phyloP scores from a whole-genome alignment of 2,329 filamentous ascomycete species.

The Niveomyces coronatus region DNA sequence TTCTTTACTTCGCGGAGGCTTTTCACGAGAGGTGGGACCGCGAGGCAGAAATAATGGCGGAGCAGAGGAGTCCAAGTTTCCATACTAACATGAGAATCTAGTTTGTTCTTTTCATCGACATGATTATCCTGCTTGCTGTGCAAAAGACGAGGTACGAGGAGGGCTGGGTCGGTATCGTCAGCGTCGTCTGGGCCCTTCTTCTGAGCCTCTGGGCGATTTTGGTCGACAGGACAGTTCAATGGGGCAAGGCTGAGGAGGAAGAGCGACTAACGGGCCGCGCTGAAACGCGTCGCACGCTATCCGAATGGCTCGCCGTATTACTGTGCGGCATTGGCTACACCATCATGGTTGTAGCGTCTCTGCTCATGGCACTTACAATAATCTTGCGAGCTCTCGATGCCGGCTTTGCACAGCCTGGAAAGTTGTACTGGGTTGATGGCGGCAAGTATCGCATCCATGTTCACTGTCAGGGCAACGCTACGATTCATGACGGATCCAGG shows the following conservation, averaged over 20 bases:
- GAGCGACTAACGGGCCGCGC: slow-evolving; percentile 81
- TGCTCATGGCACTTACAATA: slow-evolving; percentile 72
- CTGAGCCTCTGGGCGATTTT: slow-evolving; percentile 71
- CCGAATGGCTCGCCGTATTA: slow-evolving; percentile 77
- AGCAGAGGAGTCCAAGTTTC: too few species aligned
- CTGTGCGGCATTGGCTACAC: slow-evolving; percentile 61
- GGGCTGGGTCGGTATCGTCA: slow-evolving; percentile 81
- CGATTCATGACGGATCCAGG: slow-evolving; percentile 38
- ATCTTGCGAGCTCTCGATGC: slow-evolving; percentile 73
- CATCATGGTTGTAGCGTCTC: slow-evolving; percentile 54
- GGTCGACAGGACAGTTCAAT: slow-evolving; percentile 73
- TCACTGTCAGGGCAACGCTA: slow-evolving; percentile 65
- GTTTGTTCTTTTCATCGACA: slow-evolving; percentile 43
- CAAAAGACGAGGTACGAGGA: slow-evolving; percentile 70
- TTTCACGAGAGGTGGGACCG: too few species aligned
- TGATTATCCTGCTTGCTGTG: slow-evolving; percentile 70
- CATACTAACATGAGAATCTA: slow-evolving; percentile 9
- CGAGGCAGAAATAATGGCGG: too few species aligned
- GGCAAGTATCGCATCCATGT: slow-evolving; percentile 82
- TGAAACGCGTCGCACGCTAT: slow-evolving; percentile 71
- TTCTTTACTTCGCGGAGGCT: too few species aligned
- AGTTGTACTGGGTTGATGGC: slow-evolving; percentile 70
- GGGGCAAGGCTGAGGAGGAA: slow-evolving; percentile 90
- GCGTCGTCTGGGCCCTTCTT: slow-evolving; percentile 69
- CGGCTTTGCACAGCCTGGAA: slow-evolving; percentile 60